phyloP scores from a whole-genome alignment of 192 early-diverging fungal species.

The Dissophora ornata region DNA sequence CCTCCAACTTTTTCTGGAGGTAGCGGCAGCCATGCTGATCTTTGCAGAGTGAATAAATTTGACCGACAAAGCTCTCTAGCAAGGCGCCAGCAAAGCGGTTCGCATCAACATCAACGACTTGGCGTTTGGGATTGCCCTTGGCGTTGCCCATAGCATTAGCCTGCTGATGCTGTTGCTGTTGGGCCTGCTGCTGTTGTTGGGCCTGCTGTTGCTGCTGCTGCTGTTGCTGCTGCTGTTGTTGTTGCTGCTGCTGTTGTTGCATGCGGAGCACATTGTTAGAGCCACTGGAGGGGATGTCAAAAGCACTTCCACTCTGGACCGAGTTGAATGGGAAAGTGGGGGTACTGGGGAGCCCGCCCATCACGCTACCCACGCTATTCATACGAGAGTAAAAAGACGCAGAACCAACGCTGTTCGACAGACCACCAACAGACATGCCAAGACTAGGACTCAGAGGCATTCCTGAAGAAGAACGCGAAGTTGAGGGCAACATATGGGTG shows the following conservation, averaged over 20 bases:
- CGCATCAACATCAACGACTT: constrained; percentile 52
- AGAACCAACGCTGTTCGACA: constrained; percentile 22
- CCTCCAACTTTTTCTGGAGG: constrained; percentile 88
- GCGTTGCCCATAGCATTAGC: constrained; percentile 8
- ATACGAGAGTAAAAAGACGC: constrained; percentile 45
- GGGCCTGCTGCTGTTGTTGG: constrained; percentile 23
- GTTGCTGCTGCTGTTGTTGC: constrained; percentile 17
- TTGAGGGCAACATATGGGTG: constrained; percentile 28
- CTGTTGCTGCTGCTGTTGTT: constrained; percentile 11
- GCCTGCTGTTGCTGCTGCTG: too few relatives aligned
- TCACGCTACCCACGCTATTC: constrained; percentile 15
- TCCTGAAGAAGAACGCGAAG: constrained; percentile 35
- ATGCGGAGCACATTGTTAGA: constrained; percentile 29
- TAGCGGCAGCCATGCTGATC: constrained; percentile 92
- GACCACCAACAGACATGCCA: constrained; percentile 32
- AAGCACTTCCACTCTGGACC: constrained; percentile 27
- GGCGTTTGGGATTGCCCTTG: constrained; percentile 38
- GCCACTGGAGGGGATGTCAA: constrained; percentile 22
- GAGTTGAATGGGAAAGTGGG: constrained; percentile 43
- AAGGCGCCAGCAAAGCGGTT: constrained; percentile 76
- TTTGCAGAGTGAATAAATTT: constrained; percentile 84
- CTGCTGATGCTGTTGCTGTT: constrained; percentile 32
- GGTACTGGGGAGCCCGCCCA: constrained; percentile 13
- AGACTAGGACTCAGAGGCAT: constrained; percentile 35
- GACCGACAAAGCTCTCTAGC: constrained; percentile 78